These are phyloP conservation scores for Neonectria coccinea DNA, from an alignment of 2,329 filamentous ascomycete genomes.

Conservation along the genomic window DNA sequence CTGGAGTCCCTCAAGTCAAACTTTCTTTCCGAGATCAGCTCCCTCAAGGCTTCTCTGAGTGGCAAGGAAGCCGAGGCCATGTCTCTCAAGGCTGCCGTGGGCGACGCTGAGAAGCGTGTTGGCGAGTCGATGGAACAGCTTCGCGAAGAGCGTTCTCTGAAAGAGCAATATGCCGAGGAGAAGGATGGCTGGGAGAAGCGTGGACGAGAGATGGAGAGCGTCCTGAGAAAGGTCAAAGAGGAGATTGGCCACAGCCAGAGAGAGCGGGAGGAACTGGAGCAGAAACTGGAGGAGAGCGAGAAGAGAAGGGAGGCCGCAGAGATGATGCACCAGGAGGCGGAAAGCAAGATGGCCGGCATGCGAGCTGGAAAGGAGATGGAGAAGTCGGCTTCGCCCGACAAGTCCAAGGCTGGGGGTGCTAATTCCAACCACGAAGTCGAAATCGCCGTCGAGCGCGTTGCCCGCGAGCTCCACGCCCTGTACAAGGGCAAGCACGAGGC, in stretches of 20 bases:
- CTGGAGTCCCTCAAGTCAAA: conserved; percentile 91
- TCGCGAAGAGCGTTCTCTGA: conserved; percentile 78
- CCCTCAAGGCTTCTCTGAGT: conserved; percentile 89
- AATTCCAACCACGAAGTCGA: conserved; percentile 75
- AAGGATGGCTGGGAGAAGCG: conserved; percentile 87
- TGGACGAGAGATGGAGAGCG: conserved; percentile 85
- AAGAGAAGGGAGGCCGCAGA: conserved; percentile 79
- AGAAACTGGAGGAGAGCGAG: conserved; percentile 81
- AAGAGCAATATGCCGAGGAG: conserved; percentile 79
- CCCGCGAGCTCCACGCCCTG: conserved; percentile 89
- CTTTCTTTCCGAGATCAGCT: conserved; percentile 92
- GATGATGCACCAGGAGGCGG: conserved; percentile 79
- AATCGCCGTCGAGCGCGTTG: conserved; percentile 87
- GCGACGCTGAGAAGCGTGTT: conserved; percentile 91
- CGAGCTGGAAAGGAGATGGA: conserved; percentile 68
- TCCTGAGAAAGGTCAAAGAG: conserved; percentile 82
- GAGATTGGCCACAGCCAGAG: conserved; percentile 82
- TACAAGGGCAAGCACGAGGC: conserved; percentile 99
- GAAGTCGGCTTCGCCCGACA: conserved; percentile 52
- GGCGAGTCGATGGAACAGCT: conserved; percentile 87
- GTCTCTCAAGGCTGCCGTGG: conserved; percentile 86
- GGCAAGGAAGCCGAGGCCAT: conserved; percentile 93
- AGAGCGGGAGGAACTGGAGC: conserved; percentile 84
- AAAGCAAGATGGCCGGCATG: conserved; percentile 81
- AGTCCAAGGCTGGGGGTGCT: conserved; percentile 48